Percentiles rank a stretch among this genome's conserved stretches.
Conservation (phyloP, 1,139 yeast genomes). For the Trichomonascaceae sp. region DNA sequence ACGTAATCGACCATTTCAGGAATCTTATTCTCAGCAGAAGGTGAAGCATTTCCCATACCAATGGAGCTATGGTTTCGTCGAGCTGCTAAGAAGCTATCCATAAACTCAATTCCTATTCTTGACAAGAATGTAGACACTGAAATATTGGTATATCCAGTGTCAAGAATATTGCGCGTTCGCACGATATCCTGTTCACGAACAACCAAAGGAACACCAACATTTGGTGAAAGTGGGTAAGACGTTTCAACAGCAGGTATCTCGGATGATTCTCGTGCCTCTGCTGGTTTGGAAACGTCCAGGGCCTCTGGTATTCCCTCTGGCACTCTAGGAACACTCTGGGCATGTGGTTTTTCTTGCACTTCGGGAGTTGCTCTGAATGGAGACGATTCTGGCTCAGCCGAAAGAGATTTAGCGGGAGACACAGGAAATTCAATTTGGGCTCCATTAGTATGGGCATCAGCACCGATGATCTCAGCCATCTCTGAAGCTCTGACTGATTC, state of each 20-base stretch:
- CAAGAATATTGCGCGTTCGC: conserved; percentile 5
- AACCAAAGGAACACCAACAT: conserved; percentile 3
- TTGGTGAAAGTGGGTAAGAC: not conserved
- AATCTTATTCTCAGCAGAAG: conserved; percentile 12
- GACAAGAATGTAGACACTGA: conserved; percentile 28
- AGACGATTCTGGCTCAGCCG: conserved; percentile 10
- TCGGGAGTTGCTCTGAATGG: conserved; percentile 8
- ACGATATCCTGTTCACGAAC: conserved; percentile 8
- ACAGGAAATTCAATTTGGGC: not conserved
- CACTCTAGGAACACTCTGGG: too few relatives aligned
- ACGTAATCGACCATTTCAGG: conserved; percentile 24
- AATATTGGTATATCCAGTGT: conserved; percentile 14
- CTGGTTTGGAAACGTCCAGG: not conserved
- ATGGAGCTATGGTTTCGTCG: conserved; percentile 27
- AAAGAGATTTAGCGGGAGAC: conserved; percentile 10
- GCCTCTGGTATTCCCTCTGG: conserved; percentile 11
- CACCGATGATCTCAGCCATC: not conserved
- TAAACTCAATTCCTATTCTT: conserved; percentile 29
- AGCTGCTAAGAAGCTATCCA: conserved; percentile 30
- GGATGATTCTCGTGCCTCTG: not conserved
- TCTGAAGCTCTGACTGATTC: not conserved
- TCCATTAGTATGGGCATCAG: not conserved
- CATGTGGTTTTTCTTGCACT: conserved; percentile 18
- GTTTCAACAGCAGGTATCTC: not conserved
- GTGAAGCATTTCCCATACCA: conserved; percentile 18